These are phyloP conservation scores for Symbiodinium natans DNA, from an alignment of 73 alveolate genomes.

Conservation along the genomic window DNA sequence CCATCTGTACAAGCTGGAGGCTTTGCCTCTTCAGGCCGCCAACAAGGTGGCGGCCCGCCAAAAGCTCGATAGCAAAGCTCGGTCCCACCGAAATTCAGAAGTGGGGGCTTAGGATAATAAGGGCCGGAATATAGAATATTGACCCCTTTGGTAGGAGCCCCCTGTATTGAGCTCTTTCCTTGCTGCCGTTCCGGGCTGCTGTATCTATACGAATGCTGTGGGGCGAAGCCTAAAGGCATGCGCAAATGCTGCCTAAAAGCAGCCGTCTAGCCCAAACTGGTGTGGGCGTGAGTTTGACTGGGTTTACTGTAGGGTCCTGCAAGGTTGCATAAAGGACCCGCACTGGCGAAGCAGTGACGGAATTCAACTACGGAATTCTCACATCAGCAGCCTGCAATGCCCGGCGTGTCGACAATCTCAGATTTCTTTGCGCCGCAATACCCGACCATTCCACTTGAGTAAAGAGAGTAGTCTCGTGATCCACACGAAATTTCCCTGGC, in stretches of 20 bases:
- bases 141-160: no score
- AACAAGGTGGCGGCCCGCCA: neutral
- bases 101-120: no score
- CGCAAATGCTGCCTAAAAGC: conserved; percentile 1
- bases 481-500: conserved; percentile 74
- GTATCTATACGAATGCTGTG: neutral
- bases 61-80: neutral
- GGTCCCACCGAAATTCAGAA: no score
- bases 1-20: neutral
- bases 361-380: conserved; percentile 8
- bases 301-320: neutral
- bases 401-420: conserved; percentile 75
- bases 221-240: neutral
- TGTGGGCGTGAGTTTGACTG: neutral
- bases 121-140: no score
- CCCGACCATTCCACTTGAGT: conserved; percentile 60
- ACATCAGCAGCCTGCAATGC: conserved; percentile 21
- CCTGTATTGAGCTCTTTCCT: no score
- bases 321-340: neutral
- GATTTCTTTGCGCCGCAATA: conserved; percentile 27
- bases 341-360: neutral
- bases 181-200: no score
- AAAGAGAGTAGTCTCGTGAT: conserved; percentile 40
- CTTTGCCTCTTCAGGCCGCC: neutral
- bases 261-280: neutral